Base-by-base conservation (phyloP, 805 yeast genomes). In the Candida morakotiae region DNA sequence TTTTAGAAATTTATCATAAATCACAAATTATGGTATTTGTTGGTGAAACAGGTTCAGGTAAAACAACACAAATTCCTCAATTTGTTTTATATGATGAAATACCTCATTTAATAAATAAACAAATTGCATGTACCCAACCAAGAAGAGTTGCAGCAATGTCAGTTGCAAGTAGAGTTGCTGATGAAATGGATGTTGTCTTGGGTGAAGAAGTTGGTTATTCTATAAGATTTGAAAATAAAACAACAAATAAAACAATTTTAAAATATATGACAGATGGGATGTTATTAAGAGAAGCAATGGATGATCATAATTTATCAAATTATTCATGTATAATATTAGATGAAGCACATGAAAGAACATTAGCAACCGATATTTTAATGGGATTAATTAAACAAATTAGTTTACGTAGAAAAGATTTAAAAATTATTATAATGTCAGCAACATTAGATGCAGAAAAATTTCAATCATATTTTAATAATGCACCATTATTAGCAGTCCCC, bases 191-290 rank as follows among this genome's bases (percentile, higher is more conserved):
- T 60, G 98, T 91, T 5, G 71, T 75, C 42, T 66, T 91, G 35
- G 98, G 98, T 24, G 83, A 83, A 47, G 95, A 91, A 62, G 98
- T 91, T 42, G 98, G 98, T 67, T 91, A 91, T 65, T 79, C 83
- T 47, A 85, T 91, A 51, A 83, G 98, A 69, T 91, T 91, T 56
- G 98, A 93, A 51, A 89, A 91, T 63, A 86, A 78, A 51, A 86
- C 96, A 2, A 70, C 84, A 28, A 71, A 73, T 38, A 83, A 79
- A 48, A 91, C 98, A 5, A 75, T 89, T 25, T 69, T 91, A 53
- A 87, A 88, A 63, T 91, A 93, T 68, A 87, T 91, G 97, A 91
- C 98, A 9, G 98, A 91, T 69, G 98, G 98, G 80, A 89, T 91
- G 97, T 73, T 91, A 37, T 69, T 91, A 48, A 77, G 97, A 55